These are phyloP conservation scores for Saccharomycopsis phalli DNA, from an alignment of 1,139 yeast species.

Conservation along the genomic window DNA sequence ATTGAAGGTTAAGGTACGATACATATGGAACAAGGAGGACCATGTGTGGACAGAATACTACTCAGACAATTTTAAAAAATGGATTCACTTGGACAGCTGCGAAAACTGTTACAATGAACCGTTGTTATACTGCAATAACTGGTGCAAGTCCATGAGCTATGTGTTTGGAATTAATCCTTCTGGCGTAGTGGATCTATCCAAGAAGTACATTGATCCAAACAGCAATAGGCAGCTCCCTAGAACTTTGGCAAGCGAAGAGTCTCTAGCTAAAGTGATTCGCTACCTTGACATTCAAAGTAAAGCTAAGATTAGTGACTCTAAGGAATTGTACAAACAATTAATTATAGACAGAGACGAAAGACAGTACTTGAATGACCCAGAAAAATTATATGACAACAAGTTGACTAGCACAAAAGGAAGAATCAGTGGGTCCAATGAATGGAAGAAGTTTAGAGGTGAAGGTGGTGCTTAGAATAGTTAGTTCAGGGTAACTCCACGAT, in stretches of 20 bases:
- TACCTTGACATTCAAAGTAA: conserved; percentile 28
- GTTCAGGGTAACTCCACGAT: not conserved
- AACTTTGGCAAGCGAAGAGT: conserved; percentile 33
- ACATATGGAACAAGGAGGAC: conserved; percentile 84
- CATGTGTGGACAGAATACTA: conserved; percentile 96
- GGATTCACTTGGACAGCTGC: conserved; percentile 90
- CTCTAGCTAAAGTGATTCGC: conserved; percentile 3
- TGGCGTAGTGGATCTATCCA: conserved; percentile 62
- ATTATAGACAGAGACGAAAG: conserved; percentile 13
- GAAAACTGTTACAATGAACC: conserved; percentile 85
- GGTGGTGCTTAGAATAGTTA: conserved; percentile 36
- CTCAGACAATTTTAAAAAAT: conserved; percentile 47
- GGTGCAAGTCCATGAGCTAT: conserved; percentile 93
- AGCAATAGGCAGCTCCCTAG: conserved; percentile 45
- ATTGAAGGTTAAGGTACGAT: conserved; percentile 51
- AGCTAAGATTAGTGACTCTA: conserved; percentile 30
- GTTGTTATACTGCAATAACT: conserved; percentile 61
- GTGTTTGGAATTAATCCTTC: conserved; percentile 57
- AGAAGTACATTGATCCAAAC: conserved; percentile 49
- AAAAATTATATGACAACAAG: conserved; percentile 9
- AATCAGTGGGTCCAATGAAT: conserved; percentile 65
- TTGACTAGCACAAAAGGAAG: conserved; percentile 34
- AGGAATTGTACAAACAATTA: conserved; percentile 31
- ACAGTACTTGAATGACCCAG: conserved; percentile 20
- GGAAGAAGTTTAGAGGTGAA: conserved; percentile 76